Evolutionary conservation across 2,329 filamentous ascomycete genomes (phyloP), one percentile per base, ranked within the genome.

Genomic region (Fusarium mangiferae): DNA sequence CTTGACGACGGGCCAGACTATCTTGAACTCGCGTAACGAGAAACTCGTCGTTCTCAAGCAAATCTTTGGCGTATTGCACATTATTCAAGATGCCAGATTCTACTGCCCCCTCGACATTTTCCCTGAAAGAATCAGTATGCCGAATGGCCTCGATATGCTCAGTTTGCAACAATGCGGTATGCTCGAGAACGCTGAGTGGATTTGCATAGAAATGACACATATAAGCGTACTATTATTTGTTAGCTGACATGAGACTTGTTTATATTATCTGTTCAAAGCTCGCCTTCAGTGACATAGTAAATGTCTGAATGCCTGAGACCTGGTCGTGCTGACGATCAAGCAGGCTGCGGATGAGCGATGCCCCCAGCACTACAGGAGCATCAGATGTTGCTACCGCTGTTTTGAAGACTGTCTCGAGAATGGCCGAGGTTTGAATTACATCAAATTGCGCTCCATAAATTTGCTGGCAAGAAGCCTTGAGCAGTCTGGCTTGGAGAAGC

Each of bases 181-280:
- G 83, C 15, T 91, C 81, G 39, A 96, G 86, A 8, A 94, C 81
- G 69, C 91, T 94, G 7, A 95, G 84, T 2, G 92, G 90, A 75
- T 95, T 96, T 44, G 92, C 92, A 76, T 94, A 96, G 78, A 94
- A 96, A 80, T 95, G 93, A 65, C 92, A 94, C 93, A 97, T 95
- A 79, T 95, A 94, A 2, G 92, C 90, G 82, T 96, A 96, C 89
- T 94, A 80, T 24, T 70, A 26, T 9, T 45, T 8, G 75, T 79
- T 44, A 78, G 70, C 26, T 38, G 39, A 55, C 18, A 30, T 26
- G 35, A 22, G 30, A 22, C 35, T 4, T 36, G 22, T 24, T 5
- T 28, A 6, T 33, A 9, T 20, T 10, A 24, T 11, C 7, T 42
- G 38, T 20, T 22, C 17, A 20, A 55, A 60, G 28, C 81, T 75